Base-by-base conservation (phyloP, 257 asterid species). In the Scutellaria minor region DNA sequence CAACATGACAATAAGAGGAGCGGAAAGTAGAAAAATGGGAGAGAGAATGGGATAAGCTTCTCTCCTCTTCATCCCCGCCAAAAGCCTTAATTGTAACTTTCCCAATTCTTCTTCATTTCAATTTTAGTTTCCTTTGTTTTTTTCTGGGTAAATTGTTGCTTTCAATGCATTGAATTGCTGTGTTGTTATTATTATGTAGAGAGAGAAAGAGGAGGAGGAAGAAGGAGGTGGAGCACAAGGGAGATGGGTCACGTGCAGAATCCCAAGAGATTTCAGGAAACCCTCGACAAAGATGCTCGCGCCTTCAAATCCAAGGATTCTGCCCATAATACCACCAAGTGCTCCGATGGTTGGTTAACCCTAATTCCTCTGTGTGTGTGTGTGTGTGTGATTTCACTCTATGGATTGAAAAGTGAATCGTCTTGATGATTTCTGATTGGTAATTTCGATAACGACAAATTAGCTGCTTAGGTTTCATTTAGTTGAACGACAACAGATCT, bases 251-350 rank as follows among this genome's bases (percentile, higher is more conserved):
- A 75, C 66, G 80, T 61, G 60, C 80, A 79, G 54, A 84, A 86
- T 71, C 80, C 82, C 65, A 86, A 86, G 70, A 81, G 83, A 70
- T 45, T 79, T 52, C 85, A 80, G 69, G 92, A 82, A 69, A 80
- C 88, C 68, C 82, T 81, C 70, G 89, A 84, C 66, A 85, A 78
- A 40, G 62, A 56, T 24, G 39, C 62, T 13, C 62, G n/a, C 40
- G 41, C 62, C 62, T 27, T 22, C 63, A 65, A 72, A 62, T 63
- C 70, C 20, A 64, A 64, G 69, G 78, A 50, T 35, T 39, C 54
- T 18, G 68, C 76, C 31, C 60, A 66, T 45, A 42, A 44, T 56
- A 40, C 41, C 39, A 59, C 70, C 56, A 74, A 74, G 35, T 11
- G 61, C 68, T 70, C 80, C 9, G 76, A 64, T 39, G 80, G 80